A percentile compares a stretch with the other conserved stretches of the same genome.
These are phyloP conservation scores for Lipomyces japonicus DNA, from an alignment of 805 yeast genomes.

Conservation along the genomic window DNA sequence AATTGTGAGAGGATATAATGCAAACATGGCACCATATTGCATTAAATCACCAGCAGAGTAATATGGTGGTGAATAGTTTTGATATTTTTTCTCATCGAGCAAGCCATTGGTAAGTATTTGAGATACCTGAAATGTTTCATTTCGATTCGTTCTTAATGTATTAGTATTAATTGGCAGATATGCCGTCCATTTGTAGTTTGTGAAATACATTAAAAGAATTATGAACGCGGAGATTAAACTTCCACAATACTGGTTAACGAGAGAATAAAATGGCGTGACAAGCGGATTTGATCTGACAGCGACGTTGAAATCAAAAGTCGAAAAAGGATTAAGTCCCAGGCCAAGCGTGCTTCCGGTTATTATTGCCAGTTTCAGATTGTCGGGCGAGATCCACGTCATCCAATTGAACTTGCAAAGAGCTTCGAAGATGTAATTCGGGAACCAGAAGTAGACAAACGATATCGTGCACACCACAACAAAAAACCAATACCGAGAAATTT, in stretches of 20 bases:
- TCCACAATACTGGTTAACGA: neutral
- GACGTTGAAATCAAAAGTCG: slow-evolving; percentile 47
- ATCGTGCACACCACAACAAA: slow-evolving; percentile 43
- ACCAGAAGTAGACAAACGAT: slow-evolving; percentile 57
- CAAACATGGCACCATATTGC: slow-evolving; percentile 49
- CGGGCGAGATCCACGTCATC: slow-evolving; percentile 38
- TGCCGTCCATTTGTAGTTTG: slow-evolving; percentile 42
- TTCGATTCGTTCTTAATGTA: slow-evolving; percentile 29
- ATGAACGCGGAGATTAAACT: slow-evolving; percentile 42
- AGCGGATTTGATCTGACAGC: slow-evolving; percentile 37
- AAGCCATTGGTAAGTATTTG: slow-evolving; percentile 45
- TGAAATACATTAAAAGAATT: slow-evolving; percentile 45
- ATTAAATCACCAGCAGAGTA: slow-evolving; percentile 43
- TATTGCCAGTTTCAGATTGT: slow-evolving; percentile 50
- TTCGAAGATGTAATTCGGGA: slow-evolving; percentile 60
- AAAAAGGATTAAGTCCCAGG: slow-evolving; percentile 43
- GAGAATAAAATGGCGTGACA: slow-evolving; percentile 2
- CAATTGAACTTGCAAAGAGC: slow-evolving; percentile 60
- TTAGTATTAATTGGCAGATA: slow-evolving; percentile 3
- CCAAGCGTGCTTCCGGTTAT: slow-evolving; percentile 54
- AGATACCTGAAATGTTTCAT: slow-evolving; percentile 45
- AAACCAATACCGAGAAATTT: slow-evolving; percentile 48
- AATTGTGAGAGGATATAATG: slow-evolving; percentile 28
- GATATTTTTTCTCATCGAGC: slow-evolving; percentile 48
- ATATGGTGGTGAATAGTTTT: slow-evolving; percentile 59